phyloP scores from a whole-genome alignment of 179 eudicot species.

The Nepenthes alata region DNA sequence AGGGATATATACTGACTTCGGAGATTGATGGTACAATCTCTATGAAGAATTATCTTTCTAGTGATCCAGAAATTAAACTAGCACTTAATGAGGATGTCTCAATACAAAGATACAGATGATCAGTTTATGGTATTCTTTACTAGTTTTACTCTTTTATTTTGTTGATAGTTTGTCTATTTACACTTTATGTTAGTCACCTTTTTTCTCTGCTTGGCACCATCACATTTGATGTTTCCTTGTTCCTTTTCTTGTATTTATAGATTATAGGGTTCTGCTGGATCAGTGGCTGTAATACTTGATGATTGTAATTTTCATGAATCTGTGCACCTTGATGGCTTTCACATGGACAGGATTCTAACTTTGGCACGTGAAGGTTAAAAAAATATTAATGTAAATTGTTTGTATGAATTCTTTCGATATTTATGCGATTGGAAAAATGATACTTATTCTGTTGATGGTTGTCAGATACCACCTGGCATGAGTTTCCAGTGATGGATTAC shows the following conservation, averaged over 20 bases:
- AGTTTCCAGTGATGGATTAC: constrained; percentile 97
- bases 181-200: background rate
- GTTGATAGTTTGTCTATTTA: background rate
- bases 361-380: constrained; percentile 43
- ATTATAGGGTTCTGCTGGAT: constrained; percentile 62
- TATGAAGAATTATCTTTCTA: constrained; percentile 94
- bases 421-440: background rate
- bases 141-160: constrained; percentile 7
- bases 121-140: constrained; percentile 51
- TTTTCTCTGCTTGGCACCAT: background rate
- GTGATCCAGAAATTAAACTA: constrained; percentile 89
- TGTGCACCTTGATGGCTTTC: constrained; percentile 87
- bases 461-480: constrained; percentile 86
- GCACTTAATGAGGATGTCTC: constrained; percentile 85
- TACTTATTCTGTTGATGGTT: background rate
- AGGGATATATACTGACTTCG: constrained; percentile 94
- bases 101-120: constrained; percentile 65
- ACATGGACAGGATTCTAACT: constrained; percentile 66
- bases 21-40: constrained; percentile 97
- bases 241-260: constrained; percentile 20
- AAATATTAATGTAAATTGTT: background rate
- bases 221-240: background rate
- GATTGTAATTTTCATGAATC: constrained; percentile 98
- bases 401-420: background rate
- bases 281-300: constrained; percentile 79